Evolutionary conservation across 768 basidiomycete genomes (phyloP).

Genomic region (Tulasnella sp.): DNA sequence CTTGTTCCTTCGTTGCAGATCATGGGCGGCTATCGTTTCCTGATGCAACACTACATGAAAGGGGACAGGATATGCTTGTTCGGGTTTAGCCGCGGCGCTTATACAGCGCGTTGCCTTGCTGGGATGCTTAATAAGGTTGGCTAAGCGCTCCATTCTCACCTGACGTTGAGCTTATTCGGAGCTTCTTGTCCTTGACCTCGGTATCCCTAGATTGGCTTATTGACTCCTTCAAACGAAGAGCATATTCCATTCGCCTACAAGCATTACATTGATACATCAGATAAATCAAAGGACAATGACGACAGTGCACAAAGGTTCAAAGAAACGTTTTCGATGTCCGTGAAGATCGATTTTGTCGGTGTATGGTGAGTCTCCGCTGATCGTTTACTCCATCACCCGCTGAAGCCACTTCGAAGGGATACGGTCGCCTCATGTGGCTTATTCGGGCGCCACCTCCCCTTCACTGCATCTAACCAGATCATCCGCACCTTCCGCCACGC

Average conservation of each 20-base stretch:
- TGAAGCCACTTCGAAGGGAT: slow-evolving; percentile 27
- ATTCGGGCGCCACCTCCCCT: slow-evolving; percentile 30
- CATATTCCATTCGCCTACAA: slow-evolving; percentile 29
- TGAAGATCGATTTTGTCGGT: slow-evolving; percentile 31
- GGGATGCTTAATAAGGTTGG: slow-evolving; percentile 56
- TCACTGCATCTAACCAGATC: slow-evolving; percentile 29
- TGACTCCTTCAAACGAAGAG: slow-evolving; percentile 30
- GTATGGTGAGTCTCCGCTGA: slow-evolving; percentile 16
- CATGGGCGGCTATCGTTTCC: slow-evolving; percentile 21
- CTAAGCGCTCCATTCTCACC: too few relatives aligned
- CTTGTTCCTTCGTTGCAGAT: neutral
- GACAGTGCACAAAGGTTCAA: slow-evolving; percentile 31
- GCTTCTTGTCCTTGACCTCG: too few relatives aligned
- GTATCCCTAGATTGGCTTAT: slow-evolving; percentile 39
- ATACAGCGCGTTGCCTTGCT: slow-evolving; percentile 32
- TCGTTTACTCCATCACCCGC: too few relatives aligned
- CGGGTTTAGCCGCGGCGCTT: slow-evolving; percentile 36
- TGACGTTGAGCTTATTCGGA: too few relatives aligned
- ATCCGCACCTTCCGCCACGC: slow-evolving; percentile 32
- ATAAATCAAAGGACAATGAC: too few relatives aligned
- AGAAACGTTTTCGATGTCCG: slow-evolving; percentile 29
- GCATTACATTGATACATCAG: neutral
- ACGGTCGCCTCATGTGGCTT: slow-evolving; percentile 33
- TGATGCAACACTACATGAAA: slow-evolving; percentile 24
- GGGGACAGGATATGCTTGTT: slow-evolving; percentile 39